Conservation (phyloP, 257 asterid species). For the Anisodus tanguticus region DNA sequence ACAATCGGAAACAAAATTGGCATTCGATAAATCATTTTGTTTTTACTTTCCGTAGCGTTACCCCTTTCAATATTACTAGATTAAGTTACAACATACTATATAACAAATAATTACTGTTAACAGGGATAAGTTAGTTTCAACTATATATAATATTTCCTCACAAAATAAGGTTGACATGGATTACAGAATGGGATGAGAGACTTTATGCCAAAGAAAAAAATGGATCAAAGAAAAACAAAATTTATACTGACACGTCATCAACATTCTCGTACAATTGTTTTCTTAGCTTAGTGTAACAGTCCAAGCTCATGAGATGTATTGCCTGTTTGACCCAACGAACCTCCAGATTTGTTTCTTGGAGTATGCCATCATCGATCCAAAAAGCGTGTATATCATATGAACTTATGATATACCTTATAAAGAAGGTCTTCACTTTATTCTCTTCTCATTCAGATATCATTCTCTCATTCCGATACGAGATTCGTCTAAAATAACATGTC, state of each 20-base stretch:
- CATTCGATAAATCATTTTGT: no score
- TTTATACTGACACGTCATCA: no score
- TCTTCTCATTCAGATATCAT: no score
- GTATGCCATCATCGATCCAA: neutral
- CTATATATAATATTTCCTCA: neutral
- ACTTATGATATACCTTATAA: neutral
- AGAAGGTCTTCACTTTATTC: neutral
- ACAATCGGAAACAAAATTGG: no score
- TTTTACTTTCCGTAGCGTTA: no score
- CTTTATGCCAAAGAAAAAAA: neutral
- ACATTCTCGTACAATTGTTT: neutral
- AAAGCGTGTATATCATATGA: accelerated
- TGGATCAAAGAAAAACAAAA: no score
- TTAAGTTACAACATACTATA: neutral
- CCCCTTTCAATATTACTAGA: neutral
- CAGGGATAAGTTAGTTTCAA: neutral
- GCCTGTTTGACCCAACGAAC: accelerated
- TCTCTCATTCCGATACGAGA: accelerated
- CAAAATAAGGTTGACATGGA: neutral
- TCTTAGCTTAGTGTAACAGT: neutral
- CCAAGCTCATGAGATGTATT: neutral
- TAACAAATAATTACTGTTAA: neutral
- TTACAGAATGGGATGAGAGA: neutral
- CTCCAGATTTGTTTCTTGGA: neutral
- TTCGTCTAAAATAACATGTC: neutral